Conservation (phyloP, 352 stramenopile genomes). For the Achlya hypogyna region DNA sequence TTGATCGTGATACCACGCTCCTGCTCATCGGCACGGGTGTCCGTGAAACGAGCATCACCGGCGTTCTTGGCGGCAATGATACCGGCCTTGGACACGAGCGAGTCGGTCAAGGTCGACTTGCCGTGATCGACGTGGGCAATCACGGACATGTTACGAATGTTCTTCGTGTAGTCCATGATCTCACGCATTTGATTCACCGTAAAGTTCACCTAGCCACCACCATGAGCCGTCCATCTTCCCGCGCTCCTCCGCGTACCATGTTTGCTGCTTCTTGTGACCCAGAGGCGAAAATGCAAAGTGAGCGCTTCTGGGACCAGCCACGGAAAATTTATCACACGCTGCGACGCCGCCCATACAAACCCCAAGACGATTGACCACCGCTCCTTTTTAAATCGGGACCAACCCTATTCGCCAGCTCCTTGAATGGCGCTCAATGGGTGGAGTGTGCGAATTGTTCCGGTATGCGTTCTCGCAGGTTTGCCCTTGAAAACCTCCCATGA, state of each 20-base stretch:
- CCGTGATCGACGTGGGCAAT: conserved; percentile 99
- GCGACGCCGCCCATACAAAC: not conserved
- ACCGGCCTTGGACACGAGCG: conserved; percentile 97
- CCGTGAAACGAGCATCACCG: conserved; percentile 97
- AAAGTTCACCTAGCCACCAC: conserved; percentile 93
- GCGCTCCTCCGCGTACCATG: conserved; percentile 2
- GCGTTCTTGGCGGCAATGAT: conserved; percentile 99
- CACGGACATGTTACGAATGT: conserved; percentile 99
- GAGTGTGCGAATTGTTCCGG: not conserved
- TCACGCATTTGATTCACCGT: conserved; percentile 99
- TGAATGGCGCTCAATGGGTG: not conserved
- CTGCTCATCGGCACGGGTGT: conserved; percentile 99
- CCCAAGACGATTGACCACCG: not conserved
- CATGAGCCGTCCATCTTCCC: not conserved
- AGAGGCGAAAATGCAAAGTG: conserved; percentile 21
- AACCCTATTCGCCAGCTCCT: conserved; percentile 5
- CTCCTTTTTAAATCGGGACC: not conserved
- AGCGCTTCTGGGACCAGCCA: not conserved
- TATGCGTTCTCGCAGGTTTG: not conserved
- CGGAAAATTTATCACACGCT: not conserved
- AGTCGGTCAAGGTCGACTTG: conserved; percentile 99
- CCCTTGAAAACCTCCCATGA: not conserved
- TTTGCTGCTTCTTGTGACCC: conserved; percentile 13
- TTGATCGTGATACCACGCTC: conserved; percentile 99
- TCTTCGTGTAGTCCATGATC: conserved; percentile 98